Base-by-base conservation (phyloP, 1,284 basidiomycete genomes). In the Cutaneotrichosporon sp. region DNA sequence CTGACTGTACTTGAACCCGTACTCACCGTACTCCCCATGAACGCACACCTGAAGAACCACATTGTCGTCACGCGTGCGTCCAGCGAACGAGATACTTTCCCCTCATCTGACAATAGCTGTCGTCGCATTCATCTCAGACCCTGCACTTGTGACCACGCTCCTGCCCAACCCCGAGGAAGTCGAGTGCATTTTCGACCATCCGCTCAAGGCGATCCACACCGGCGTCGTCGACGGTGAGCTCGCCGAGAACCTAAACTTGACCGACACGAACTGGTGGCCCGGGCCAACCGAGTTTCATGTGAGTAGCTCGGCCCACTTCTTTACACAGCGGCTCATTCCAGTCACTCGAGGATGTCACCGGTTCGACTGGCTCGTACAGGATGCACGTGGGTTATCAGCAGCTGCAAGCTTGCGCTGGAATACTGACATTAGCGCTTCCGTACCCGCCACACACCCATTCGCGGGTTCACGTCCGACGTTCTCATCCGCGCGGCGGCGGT, bases 391-490 rank as follows among this genome's bases (percentile, higher is more conserved):
- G 74, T 60, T 13, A 4, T 11, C 7, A 31, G 22, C 26, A 58
- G 31, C 40, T 16, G 16, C 9, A 8, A 30, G 32, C 9, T 8
- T 18, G n/a, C 4, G 16, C 18, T 4, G 38, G 4, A 49, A 47
- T 9, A n/a, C 62, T 91, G 90, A 71, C 85, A 87, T 55, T 88
- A 92, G 78, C 87, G 91, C 14, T 89, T 93, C 73, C 84, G 89
- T 49, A 88, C 88, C 4, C 82, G 82, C 0, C 87, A 88, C 2
- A 91, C 90, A 8, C 87, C 90, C 0, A 84, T 93, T 68, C 91
- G 91, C 73, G 91, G 91, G 0, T 80, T 93, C 2, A 92, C 90
- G 0, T 84, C 90, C 0, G 90, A 93, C 69, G 89, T 94, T 89
- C 72, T 90, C 85, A 89, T 90, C 56, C 79, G 81, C 58, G 82